A percentile compares a stretch with the other conserved stretches of the same genome.
Conservation (phyloP, 805 yeast genomes). For the Suhomyces faveliae region DNA sequence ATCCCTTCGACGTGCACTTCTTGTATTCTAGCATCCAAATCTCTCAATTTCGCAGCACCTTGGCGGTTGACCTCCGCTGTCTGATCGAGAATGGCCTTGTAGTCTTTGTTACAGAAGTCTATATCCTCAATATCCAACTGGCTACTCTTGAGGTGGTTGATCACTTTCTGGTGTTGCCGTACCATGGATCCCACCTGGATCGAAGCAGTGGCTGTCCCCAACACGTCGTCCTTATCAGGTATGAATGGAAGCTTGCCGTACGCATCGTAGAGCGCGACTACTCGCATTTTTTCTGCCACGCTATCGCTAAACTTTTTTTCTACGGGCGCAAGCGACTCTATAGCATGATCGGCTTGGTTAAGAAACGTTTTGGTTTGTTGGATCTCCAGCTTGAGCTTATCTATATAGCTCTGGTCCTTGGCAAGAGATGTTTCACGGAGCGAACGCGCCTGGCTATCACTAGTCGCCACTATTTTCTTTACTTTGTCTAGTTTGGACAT, state of each 20-base stretch:
- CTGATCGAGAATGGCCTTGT: background rate
- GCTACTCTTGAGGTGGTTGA: background rate
- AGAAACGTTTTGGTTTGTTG: constrained; percentile 15
- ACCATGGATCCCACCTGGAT: background rate
- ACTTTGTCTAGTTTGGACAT: constrained; percentile 7
- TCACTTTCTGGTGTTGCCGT: background rate
- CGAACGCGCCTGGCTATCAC: background rate
- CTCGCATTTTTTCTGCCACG: constrained; percentile 8
- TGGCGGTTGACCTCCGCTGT: background rate
- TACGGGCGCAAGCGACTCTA: constrained; percentile 9
- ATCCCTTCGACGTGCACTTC: background rate
- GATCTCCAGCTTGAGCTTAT: constrained; percentile 19
- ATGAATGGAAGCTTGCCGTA: constrained; percentile 22
- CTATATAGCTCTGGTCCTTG: constrained; percentile 13
- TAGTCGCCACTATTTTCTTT: background rate
- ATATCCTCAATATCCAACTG: background rate
- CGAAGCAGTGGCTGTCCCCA: constrained; percentile 27
- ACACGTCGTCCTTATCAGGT: constrained; percentile 29
- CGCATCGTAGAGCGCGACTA: constrained; percentile 20
- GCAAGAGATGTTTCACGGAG: background rate
- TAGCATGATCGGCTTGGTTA: constrained; percentile 23
- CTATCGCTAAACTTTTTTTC: background rate
- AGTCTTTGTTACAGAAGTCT: background rate
- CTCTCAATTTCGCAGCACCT: background rate
- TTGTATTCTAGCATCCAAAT: background rate